Base-by-base conservation (phyloP, 441 rosid genomes). In the Adansonia madagascariensis region DNA sequence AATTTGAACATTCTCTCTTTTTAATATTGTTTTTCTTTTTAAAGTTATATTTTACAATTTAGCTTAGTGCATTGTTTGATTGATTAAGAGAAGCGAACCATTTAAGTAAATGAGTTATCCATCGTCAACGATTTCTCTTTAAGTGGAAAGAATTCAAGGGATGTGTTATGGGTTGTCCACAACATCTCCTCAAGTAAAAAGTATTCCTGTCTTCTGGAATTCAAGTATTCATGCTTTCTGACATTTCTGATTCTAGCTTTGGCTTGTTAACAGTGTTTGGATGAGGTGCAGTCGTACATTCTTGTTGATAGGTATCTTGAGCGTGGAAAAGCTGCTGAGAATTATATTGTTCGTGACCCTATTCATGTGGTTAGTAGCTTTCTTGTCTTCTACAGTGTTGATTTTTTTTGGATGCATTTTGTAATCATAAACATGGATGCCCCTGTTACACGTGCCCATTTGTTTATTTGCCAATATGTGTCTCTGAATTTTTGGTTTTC, bases 221-320 rank as follows among this genome's bases (percentile, higher is more conserved):
- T 35, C 41, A 35, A 35, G 6, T 35, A 39, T 49, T 63, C 0
- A 11, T 31, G 73, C 43, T 7, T 31, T 59, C 15, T 6, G 22
- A 43, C 41, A 7, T n/a, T 66, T 61, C 18, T 50, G 15, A 31
- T 61, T 69, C 12, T 74, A 61, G 12, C 35, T 11, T 31, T 76
- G 17, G 24, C 70, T 78, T 64, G 41, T 65, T 81, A 79, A 75
- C 90, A 96, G 99, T 82, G 81, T 80, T 91, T 96, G 76, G 99
- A 94, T 87, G 98, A 92, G 87, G 92, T 96, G 82, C 98, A 96
- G 70, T 86, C 98, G 0, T 96, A 96, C 81, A 93, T 94, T 80
- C 89, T 95, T 14, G 89, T 91, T 67, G 92, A 92, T 82, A 88
- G 99, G 85, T 90, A 81, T 67, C 61, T 75, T 35, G 89, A 87